Conservation (phyloP, 1,284 basidiomycete species). For the Naganishia sp. region DNA sequence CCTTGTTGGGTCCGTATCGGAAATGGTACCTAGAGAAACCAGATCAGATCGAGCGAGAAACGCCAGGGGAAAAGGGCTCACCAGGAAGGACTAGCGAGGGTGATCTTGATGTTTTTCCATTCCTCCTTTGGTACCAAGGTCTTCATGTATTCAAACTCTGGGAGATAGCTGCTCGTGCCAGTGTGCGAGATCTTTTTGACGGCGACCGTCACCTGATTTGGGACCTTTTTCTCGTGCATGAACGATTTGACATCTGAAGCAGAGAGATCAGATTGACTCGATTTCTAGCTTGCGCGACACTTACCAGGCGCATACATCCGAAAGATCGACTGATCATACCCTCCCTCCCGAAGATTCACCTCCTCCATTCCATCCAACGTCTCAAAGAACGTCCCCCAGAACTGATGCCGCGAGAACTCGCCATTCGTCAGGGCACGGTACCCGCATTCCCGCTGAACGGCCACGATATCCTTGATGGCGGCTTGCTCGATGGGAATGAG, state of each 20-base stretch:
- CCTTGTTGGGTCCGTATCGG: slow-evolving; percentile 38
- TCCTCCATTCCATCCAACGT: slow-evolving; percentile 70
- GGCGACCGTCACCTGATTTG: slow-evolving; percentile 39
- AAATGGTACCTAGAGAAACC: slow-evolving; percentile 47
- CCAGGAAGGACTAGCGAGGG: slow-evolving; percentile 74
- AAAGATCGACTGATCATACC: slow-evolving; percentile 38
- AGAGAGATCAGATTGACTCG: neutral
- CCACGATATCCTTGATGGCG: slow-evolving; percentile 51
- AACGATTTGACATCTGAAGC: slow-evolving; percentile 24
- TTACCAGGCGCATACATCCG: slow-evolving; percentile 39
- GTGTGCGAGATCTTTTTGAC: slow-evolving; percentile 44
- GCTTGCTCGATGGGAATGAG: slow-evolving; percentile 50
- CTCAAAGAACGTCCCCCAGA: slow-evolving; percentile 62
- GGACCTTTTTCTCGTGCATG: slow-evolving; percentile 39
- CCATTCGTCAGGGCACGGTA: slow-evolving; percentile 53
- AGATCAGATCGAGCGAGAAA: neutral
- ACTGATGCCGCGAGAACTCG: slow-evolving; percentile 48
- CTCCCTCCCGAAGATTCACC: slow-evolving; percentile 51
- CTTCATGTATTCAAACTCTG: slow-evolving; percentile 49
- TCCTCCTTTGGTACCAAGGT: slow-evolving; percentile 39
- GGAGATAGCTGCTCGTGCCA: slow-evolving; percentile 45
- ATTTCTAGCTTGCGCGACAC: neutral
- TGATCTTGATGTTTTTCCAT: slow-evolving; percentile 63
- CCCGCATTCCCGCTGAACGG: slow-evolving; percentile 44
- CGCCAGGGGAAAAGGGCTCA: neutral